Percentiles rank a stretch among this genome's conserved stretches.
phyloP scores from a whole-genome alignment of 2,329 filamentous ascomycete species.

The Clonostachys rosea region DNA sequence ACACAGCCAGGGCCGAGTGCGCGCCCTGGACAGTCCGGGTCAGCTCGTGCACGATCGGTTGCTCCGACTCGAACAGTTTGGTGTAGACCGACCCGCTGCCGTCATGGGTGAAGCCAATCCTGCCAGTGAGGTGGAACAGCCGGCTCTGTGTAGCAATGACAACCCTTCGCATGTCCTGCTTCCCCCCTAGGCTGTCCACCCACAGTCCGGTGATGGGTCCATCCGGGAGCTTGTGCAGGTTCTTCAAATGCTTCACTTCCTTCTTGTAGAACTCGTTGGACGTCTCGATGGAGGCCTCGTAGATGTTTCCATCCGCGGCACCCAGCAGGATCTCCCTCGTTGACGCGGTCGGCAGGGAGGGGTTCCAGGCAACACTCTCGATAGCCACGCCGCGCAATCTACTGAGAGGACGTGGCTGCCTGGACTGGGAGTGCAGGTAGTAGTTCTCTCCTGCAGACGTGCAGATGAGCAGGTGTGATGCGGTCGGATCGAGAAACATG shows the following conservation, averaged over 20 bases:
- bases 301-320: slow-evolving; percentile 88
- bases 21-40: slow-evolving; percentile 46
- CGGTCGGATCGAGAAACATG: slow-evolving; percentile 96
- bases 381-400: slow-evolving; percentile 82
- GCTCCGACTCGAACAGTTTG: slow-evolving; percentile 82
- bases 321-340: slow-evolving; percentile 92
- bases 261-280: slow-evolving; percentile 92
- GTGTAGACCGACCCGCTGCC: slow-evolving; percentile 83
- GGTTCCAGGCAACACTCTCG: slow-evolving; percentile 92
- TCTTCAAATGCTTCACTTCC: slow-evolving; percentile 88
- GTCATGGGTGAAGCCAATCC: slow-evolving; percentile 69
- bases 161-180: slow-evolving; percentile 69
- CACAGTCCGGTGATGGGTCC: slow-evolving; percentile 82
- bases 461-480: slow-evolving; percentile 87
- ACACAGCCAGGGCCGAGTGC: slow-evolving; percentile 63
- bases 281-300: slow-evolving; percentile 92
- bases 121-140: slow-evolving; percentile 78
- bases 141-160: slow-evolving; percentile 75
- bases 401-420: slow-evolving; percentile 76
- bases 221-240: slow-evolving; percentile 76
- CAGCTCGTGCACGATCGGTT: slow-evolving; percentile 71
- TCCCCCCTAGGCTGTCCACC: slow-evolving; percentile 68
- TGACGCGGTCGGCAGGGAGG: slow-evolving; percentile 84
- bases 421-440: slow-evolving; percentile 93
- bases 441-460: slow-evolving; percentile 94